Conservation (phyloP, 306 rosid genomes). For the Lathyrus oleraceus region DNA sequence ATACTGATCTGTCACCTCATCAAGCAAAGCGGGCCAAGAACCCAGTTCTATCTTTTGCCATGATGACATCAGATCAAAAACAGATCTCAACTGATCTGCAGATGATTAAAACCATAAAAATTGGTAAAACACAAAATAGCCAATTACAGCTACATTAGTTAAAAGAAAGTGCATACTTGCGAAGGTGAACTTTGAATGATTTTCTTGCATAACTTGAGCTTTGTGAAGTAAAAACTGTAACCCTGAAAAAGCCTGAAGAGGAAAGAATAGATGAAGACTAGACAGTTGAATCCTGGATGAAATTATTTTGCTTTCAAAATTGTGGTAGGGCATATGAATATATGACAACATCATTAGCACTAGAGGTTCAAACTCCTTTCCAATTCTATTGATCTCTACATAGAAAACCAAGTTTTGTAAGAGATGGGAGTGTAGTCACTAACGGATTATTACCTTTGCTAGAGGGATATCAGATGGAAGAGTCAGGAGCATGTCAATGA, state of each 20-base stretch:
- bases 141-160: background rate
- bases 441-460: constrained; percentile 64
- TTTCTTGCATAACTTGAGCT: constrained; percentile 59
- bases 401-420: background rate
- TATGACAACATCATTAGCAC: constrained; percentile 6
- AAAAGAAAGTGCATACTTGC: constrained; percentile 50
- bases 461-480: constrained; percentile 63
- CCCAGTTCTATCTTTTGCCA: constrained; percentile 80
- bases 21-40: constrained; percentile 86
- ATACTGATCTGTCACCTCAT: constrained; percentile 70
- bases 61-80: constrained; percentile 53
- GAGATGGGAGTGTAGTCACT: constrained; percentile 11
- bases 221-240: constrained; percentile 72
- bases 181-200: constrained; percentile 59
- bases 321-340: background rate
- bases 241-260: constrained; percentile 75
- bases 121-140: constrained; percentile 25
- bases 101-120: constrained; percentile 28
- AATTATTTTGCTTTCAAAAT: background rate
- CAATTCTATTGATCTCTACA: background rate
- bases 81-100: constrained; percentile 63
- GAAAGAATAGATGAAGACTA: constrained; percentile 26
- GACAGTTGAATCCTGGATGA: background rate
- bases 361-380: background rate
- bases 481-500: constrained; percentile 67